phyloP scores from a whole-genome alignment of 768 basidiomycete genomes.

The Asterophora parasitica region DNA sequence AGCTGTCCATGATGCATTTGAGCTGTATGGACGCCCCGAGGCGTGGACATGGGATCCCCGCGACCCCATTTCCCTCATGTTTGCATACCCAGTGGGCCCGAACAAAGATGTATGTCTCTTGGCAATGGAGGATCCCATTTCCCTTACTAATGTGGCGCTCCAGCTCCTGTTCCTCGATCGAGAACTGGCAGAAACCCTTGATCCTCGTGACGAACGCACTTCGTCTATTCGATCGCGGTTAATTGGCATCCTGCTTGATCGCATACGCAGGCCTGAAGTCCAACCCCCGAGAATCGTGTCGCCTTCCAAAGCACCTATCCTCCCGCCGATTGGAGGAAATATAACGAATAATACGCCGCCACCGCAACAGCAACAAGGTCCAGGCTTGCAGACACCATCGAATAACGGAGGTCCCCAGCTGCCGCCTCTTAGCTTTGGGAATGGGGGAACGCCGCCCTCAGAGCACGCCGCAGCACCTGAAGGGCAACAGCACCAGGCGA shows the following conservation, averaged over 20 bases:
- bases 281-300: constrained; percentile 11
- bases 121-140: neutral
- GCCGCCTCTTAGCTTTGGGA: constrained; percentile 54
- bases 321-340: constrained; percentile 33
- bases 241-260: constrained; percentile 54
- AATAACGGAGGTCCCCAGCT: constrained; percentile 40
- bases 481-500: constrained; percentile 15
- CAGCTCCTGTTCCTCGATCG: constrained; percentile 87
- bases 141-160: constrained; percentile 9
- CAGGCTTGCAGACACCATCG: constrained; percentile 9
- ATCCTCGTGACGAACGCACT: constrained; percentile 75
- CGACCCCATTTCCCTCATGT: constrained; percentile 81
- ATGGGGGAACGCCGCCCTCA: constrained; percentile 17
- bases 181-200: constrained; percentile 71
- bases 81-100: constrained; percentile 87
- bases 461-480: constrained; percentile 10
- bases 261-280: constrained; percentile 45
- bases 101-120: constrained; percentile 65
- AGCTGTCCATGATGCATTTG: constrained; percentile 85
- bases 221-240: constrained; percentile 61
- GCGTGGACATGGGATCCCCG: constrained; percentile 88
- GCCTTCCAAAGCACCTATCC: constrained; percentile 27
- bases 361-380: constrained; percentile 12
- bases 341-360: neutral
- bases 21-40: constrained; percentile 83